Base-by-base conservation (phyloP, 2,329 filamentous ascomycete species). In the Colletotrichum caudatum region DNA sequence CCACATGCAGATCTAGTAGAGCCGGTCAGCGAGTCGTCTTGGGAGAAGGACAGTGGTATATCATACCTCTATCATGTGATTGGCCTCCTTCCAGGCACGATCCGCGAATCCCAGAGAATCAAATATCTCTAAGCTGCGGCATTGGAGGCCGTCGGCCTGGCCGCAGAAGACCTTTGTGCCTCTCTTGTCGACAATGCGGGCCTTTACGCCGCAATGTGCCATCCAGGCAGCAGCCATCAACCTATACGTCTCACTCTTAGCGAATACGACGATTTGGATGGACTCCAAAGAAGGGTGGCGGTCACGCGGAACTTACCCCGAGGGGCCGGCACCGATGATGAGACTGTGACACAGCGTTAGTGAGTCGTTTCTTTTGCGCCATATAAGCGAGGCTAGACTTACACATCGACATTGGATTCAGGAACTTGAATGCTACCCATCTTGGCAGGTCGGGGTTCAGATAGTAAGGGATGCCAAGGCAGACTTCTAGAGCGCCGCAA, bases 51-150 rank as follows among this genome's bases (percentile, higher is more conserved):
- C 8, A 64, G 56, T n/a, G 5, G 0, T 0, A 16, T 20, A 33
- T 23, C 82, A 78, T 68, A 91, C 88, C 82, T 92, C 91, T n/a
- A 92, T 83, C 82, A 93, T 88, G 76, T 90, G 90, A 76, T 92
- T 92, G 16, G 88, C 85, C 75, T 93, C 91, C 59, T 89, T 90
- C 87, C 89, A 90, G 1, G 86, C 87, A 5, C 87, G 82, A 73
- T 93, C 87, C 2, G 84, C 89, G 69, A 94, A 88, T 0, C 89
- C 91, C 74, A 94, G 92, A 61, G 88, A 90, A 75, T 94, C 90
- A 66, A 94, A 88, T n/a, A 94, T 92, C 78, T 94, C 90, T 2
- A 93, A 82, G 0, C 90, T 92, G 1, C 91, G 88, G 73, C 87
- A 88, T 79, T 93, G 89, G 11, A 81, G 78, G 11, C 84, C 83